Base-by-base conservation (phyloP, 2,329 filamentous ascomycete genomes). In the Claviceps sorghi region DNA sequence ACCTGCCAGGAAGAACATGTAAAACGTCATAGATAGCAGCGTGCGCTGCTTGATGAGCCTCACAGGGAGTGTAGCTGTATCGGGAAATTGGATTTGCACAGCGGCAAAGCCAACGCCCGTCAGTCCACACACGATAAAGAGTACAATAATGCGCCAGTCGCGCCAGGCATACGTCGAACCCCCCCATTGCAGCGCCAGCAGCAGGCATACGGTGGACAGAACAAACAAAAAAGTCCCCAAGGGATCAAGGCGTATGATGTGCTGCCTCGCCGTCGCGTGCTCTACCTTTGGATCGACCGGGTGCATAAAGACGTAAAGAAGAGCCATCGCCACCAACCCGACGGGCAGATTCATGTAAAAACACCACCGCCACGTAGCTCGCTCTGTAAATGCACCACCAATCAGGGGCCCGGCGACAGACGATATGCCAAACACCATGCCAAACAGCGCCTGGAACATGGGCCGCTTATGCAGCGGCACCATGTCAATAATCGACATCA, bases 171-270 rank as follows among this genome's bases (percentile, higher is more conserved):
- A 73, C 26, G 71, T 61, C 41, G 71, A 65, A 9, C 78, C 78
- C 15, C 77, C 78, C 72, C 75, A 80, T 58, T 80, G 73, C 40
- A 81, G 65, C 8, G 76, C 77, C 4, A 82, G 67, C 9, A 81
- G 64, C 13, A 80, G 66, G 57, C 71, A 75, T 55, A 79, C 61
- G 46, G 79, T 69, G 40, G 72, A 69, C 1, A 77, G 74, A 30
- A 78, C 68, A 58, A 79, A 70, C 53, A 77, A 63, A n/a, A 62
- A 61, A 2, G 72, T 71, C 30, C 78, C 77, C 10, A 69, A 45
- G 10, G 76, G 61, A 58, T 80, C 78, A 46, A 80, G 65, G 55
- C 72, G 67, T 46, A 67, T 60, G 32, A 78, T 48, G 13, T 73
- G 68, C 36, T 60, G 52, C 26, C 64, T 15, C 48, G 72, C 59